phyloP scores from a whole-genome alignment of 2,329 filamentous ascomycete genomes.

The Ophiostoma triangulosporum region DNA sequence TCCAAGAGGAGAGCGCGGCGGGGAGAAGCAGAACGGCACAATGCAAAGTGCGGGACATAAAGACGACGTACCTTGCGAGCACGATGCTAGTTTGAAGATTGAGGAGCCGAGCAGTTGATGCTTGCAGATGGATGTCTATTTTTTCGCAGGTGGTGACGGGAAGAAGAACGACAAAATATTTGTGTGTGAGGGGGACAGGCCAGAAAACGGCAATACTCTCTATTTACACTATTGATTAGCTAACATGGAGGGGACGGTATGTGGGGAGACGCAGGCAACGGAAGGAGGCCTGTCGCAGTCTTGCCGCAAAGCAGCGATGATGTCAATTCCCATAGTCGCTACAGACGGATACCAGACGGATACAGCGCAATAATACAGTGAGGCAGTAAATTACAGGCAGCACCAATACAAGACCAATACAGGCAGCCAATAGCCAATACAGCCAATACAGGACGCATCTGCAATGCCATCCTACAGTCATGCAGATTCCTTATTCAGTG shows the following conservation, averaged over 20 bases:
- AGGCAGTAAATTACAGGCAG: too few relatives aligned
- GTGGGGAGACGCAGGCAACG: not conserved
- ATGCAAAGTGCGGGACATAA: not conserved
- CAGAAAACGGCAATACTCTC: not conserved
- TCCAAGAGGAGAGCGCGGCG: not conserved
- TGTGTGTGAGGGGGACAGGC: not conserved
- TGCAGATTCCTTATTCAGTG: too few relatives aligned
- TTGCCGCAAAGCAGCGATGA: not conserved
- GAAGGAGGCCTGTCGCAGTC: not conserved
- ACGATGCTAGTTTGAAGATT: not conserved
- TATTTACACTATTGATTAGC: not conserved
- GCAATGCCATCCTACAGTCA: too few relatives aligned
- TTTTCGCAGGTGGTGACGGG: not conserved
- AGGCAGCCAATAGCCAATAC: too few relatives aligned
- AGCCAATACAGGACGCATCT: too few relatives aligned
- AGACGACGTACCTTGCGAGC: not conserved
- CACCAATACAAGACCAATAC: not conserved
- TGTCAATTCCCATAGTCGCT: not conserved
- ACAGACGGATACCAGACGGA: too few relatives aligned
- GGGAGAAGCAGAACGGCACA: not conserved
- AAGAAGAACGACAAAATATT: too few relatives aligned
- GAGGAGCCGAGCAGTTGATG: not conserved
- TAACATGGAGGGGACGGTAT: not conserved
- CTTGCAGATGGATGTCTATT: not conserved
- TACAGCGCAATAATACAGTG: too few relatives aligned